Evolutionary conservation across 2,329 filamentous ascomycete species (phyloP).

Genomic region (Beauveria australis): DNA sequence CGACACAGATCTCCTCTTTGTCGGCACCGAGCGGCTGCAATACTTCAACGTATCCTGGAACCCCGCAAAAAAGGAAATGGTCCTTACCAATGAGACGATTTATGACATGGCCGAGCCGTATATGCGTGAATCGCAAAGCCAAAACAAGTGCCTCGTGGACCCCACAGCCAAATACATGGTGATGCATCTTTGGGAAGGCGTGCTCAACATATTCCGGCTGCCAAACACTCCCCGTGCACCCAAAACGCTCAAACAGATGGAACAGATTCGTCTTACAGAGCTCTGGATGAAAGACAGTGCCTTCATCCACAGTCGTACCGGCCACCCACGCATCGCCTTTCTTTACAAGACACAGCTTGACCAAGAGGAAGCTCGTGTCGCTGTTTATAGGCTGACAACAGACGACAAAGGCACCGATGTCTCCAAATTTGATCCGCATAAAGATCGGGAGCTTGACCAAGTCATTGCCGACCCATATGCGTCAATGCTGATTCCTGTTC

Average conservation of each 20-base stretch:
- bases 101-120: slow-evolving; percentile 49
- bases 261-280: slow-evolving; percentile 49
- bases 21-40: slow-evolving; percentile 81
- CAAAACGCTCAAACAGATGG: slow-evolving; percentile 39
- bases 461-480: slow-evolving; percentile 48
- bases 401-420: slow-evolving; percentile 49
- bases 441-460: slow-evolving; percentile 47
- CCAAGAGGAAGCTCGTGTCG: slow-evolving; percentile 44
- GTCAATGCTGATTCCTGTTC: slow-evolving; percentile 55
- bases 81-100: slow-evolving; percentile 43
- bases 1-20: slow-evolving; percentile 75
- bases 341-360: slow-evolving; percentile 48
- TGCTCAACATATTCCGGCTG: slow-evolving; percentile 47
- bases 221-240: slow-evolving; percentile 36
- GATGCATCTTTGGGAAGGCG: slow-evolving; percentile 53
- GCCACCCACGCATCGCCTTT: slow-evolving; percentile 50
- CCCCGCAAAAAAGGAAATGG: slow-evolving; percentile 39
- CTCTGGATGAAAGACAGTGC: slow-evolving; percentile 51
- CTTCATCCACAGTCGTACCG: slow-evolving; percentile 50
- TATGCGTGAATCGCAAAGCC: slow-evolving; percentile 71
- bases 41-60: slow-evolving; percentile 93
- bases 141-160: slow-evolving; percentile 77
- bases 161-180: slow-evolving; percentile 58
- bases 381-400: slow-evolving; percentile 49
- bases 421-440: slow-evolving; percentile 45